Evolutionary conservation across 1,139 yeast species (phyloP).

Genomic region (Blastobotrys arbuscula): DNA sequence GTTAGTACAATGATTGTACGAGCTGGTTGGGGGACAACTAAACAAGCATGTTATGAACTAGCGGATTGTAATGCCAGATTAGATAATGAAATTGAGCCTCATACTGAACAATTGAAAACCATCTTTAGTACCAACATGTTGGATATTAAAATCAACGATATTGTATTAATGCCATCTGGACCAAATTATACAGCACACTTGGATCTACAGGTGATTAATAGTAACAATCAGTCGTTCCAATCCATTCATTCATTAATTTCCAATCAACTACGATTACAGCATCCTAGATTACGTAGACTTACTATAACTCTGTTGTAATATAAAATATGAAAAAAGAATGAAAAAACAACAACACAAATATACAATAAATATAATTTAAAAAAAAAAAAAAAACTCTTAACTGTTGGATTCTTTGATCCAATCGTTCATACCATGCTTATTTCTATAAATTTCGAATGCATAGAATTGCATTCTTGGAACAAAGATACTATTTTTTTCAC

Average conservation of each 20-base stretch:
- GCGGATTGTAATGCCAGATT: slow-evolving; percentile 46
- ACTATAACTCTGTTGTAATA: slow-evolving; percentile 18
- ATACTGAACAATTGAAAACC: slow-evolving; percentile 18
- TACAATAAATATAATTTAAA: too few relatives aligned
- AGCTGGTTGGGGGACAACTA: slow-evolving; percentile 78
- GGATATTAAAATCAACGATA: slow-evolving; percentile 12
- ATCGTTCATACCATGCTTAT: slow-evolving; percentile 84
- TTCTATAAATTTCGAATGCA: slow-evolving; percentile 92
- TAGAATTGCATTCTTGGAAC: slow-evolving; percentile 91
- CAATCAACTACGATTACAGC: slow-evolving; percentile 30
- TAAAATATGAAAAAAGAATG: background rate
- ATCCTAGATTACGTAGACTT: slow-evolving; percentile 34
- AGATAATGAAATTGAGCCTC: slow-evolving; percentile 19
- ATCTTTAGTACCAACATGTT: slow-evolving; percentile 15
- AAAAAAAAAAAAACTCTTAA: background rate
- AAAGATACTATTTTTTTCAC: slow-evolving; percentile 78
- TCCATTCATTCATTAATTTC: slow-evolving; percentile 36
- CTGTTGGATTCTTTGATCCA: slow-evolving; percentile 50
- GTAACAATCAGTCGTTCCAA: slow-evolving; percentile 32
- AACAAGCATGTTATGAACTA: slow-evolving; percentile 65
- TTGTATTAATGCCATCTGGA: slow-evolving; percentile 29
- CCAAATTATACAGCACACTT: slow-evolving; percentile 25
- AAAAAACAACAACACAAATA: background rate
- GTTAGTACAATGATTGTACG: slow-evolving; percentile 76
- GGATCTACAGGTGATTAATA: slow-evolving; percentile 9